These are phyloP conservation scores for Apophysomyces variabilis DNA, from an alignment of 371 early-diverging fungal species.

Conservation along the genomic window DNA sequence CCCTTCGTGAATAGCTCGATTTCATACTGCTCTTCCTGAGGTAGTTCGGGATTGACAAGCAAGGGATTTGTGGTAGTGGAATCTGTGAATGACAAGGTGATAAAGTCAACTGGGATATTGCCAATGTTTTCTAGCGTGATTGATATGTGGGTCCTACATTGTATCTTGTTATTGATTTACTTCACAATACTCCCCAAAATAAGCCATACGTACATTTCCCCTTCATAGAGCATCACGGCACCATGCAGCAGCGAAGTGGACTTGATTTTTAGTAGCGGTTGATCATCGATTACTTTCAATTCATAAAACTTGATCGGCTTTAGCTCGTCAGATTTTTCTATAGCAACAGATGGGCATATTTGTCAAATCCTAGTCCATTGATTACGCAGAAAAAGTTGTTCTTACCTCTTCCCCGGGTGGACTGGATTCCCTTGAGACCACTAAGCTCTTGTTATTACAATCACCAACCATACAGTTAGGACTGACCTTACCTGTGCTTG, in stretches of 20 bases:
- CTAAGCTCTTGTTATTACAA: constrained; percentile 21
- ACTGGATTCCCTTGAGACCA: constrained; percentile 36
- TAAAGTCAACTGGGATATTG: constrained; percentile 68
- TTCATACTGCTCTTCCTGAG: constrained; percentile 77
- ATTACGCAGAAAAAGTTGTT: not conserved
- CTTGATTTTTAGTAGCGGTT: constrained; percentile 69
- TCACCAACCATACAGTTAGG: not conserved
- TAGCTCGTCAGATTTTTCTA: constrained; percentile 13
- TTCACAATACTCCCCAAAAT: not conserved
- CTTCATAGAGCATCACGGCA: constrained; percentile 83
- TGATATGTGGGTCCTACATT: constrained; percentile 55
- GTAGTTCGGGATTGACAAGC: constrained; percentile 54
- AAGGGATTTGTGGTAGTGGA: constrained; percentile 53
- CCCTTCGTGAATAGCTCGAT: constrained; percentile 70
- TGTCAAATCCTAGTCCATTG: not conserved
- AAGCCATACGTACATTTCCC: constrained; percentile 70
- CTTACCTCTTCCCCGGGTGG: constrained; percentile 30
- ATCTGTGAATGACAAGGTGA: constrained; percentile 72
- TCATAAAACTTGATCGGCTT: constrained; percentile 49
- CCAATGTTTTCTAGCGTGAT: constrained; percentile 80
- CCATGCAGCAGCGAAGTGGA: constrained; percentile 63
- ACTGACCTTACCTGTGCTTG: constrained; percentile 37
- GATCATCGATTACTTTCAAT: constrained; percentile 67
- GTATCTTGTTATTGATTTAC: not conserved
- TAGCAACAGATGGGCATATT: not conserved